Evolutionary conservation across 306 rosid species (phyloP).

Genomic region (Cucurbita ficifolia): DNA sequence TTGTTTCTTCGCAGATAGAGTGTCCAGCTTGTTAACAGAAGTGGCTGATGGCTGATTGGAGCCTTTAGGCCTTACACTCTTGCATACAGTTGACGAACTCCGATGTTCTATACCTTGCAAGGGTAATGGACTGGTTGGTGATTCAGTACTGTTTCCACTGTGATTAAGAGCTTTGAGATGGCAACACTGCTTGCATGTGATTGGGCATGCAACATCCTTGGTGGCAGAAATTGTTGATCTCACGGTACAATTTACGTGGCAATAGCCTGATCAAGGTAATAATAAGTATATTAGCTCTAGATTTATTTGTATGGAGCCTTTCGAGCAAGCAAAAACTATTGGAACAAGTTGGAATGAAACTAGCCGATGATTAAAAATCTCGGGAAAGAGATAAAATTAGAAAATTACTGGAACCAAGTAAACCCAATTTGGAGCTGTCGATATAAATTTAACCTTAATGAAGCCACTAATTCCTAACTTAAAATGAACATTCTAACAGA

Average conservation of each 20-base stretch:
- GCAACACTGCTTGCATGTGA: conserved; percentile 63
- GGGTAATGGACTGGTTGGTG: conserved; percentile 67
- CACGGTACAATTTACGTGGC: conserved; percentile 53
- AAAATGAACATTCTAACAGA: neutral
- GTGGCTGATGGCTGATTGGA: conserved; percentile 17
- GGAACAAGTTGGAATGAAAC: neutral
- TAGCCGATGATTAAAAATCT: neutral
- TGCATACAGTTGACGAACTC: conserved; percentile 22
- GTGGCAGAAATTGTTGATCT: conserved; percentile 29
- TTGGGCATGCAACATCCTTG: conserved; percentile 28
- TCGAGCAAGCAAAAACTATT: neutral
- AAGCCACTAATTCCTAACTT: neutral
- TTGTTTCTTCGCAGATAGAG: conserved; percentile 23
- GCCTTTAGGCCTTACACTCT: conserved; percentile 27
- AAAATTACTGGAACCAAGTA: too few relatives aligned
- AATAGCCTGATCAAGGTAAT: conserved; percentile 39
- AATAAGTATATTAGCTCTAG: neutral
- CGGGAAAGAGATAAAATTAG: neutral
- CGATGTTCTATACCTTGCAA: conserved; percentile 37
- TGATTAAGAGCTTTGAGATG: conserved; percentile 31
- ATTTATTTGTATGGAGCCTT: neutral
- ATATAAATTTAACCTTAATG: neutral
- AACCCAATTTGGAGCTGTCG: neutral
- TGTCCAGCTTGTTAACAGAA: conserved; percentile 23
- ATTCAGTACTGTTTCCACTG: conserved; percentile 43